Percentiles rank a stretch among this genome's conserved stretches.
Conservation (phyloP, 2,329 filamentous ascomycete species). For the Cordyceps fumosorosea region DNA sequence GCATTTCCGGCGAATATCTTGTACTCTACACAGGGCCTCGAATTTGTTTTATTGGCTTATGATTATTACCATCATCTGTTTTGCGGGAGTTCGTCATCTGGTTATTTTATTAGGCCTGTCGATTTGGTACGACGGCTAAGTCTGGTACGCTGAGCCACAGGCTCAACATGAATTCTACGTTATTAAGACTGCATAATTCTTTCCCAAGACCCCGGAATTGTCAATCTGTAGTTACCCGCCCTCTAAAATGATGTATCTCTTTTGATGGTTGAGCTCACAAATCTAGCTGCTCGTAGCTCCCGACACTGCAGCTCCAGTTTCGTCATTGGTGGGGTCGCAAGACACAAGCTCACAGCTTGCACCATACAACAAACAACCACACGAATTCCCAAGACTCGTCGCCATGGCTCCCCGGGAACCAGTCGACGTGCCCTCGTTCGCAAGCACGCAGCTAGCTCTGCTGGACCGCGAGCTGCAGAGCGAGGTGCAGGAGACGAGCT, state of each 20-base stretch:
- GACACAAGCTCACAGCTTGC: constrained; percentile 1
- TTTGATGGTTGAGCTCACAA: background rate
- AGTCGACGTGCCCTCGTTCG: constrained; percentile 63
- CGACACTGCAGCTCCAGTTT: background rate
- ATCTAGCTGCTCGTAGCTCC: background rate
- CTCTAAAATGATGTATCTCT: background rate
- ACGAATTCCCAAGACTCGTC: background rate
- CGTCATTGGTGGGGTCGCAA: constrained; percentile 13
- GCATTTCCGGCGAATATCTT: background rate
- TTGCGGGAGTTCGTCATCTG: background rate
- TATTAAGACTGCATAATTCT: background rate
- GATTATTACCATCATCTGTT: background rate
- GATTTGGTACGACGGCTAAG: no score
- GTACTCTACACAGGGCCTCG: background rate
- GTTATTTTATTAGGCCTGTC: no score
- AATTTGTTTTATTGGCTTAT: background rate
- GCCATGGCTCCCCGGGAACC: constrained; percentile 34
- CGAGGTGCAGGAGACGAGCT: constrained; percentile 64
- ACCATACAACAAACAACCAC: background rate
- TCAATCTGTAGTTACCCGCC: background rate
- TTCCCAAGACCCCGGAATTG: no score
- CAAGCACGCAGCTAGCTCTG: constrained; percentile 61
- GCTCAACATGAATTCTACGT: background rate
- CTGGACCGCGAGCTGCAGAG: constrained; percentile 64
- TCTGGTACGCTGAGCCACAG: no score